Conservation (phyloP, 768 basidiomycete species). For the Hypholoma fasciculare region DNA sequence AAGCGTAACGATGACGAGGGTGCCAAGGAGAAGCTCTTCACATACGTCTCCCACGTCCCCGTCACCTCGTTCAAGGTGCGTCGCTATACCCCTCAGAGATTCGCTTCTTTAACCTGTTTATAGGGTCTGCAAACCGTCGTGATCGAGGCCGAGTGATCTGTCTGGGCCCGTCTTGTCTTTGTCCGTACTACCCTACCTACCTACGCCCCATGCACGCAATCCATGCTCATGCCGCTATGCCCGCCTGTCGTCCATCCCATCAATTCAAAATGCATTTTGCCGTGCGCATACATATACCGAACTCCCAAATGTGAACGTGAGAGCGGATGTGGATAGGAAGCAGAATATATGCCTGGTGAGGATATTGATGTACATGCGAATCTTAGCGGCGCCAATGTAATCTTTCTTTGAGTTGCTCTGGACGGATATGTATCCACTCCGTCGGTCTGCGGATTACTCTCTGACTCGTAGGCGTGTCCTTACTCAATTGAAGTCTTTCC, state of each 20-base stretch:
- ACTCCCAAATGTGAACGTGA: too few relatives aligned
- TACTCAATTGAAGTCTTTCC: too few relatives aligned
- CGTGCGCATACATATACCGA: too few relatives aligned
- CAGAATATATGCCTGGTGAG: too few relatives aligned
- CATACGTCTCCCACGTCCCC: conserved; percentile 81
- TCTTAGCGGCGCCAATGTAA: too few relatives aligned
- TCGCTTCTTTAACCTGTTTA: not conserved
- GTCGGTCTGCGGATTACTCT: too few relatives aligned
- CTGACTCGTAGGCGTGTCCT: too few relatives aligned
- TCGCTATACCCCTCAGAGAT: not conserved
- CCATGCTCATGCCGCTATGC: conserved; percentile 14
- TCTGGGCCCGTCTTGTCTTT: conserved; percentile 15
- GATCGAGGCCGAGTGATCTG: conserved; percentile 71
- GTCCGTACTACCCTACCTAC: conserved; percentile 8
- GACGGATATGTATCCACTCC: too few relatives aligned
- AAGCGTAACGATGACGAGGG: conserved; percentile 99
- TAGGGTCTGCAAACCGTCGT: conserved; percentile 85
- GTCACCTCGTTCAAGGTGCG: conserved; percentile 85
- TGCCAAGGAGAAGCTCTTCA: conserved; percentile 97
- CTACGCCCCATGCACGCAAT: conserved; percentile 12
- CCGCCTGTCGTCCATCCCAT: not conserved
- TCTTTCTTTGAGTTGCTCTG: too few relatives aligned
- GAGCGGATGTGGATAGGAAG: too few relatives aligned
- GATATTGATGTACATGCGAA: too few relatives aligned
- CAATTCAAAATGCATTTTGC: not conserved